Base-by-base conservation (phyloP, 306 rosid genomes). In the Corylus americana region DNA sequence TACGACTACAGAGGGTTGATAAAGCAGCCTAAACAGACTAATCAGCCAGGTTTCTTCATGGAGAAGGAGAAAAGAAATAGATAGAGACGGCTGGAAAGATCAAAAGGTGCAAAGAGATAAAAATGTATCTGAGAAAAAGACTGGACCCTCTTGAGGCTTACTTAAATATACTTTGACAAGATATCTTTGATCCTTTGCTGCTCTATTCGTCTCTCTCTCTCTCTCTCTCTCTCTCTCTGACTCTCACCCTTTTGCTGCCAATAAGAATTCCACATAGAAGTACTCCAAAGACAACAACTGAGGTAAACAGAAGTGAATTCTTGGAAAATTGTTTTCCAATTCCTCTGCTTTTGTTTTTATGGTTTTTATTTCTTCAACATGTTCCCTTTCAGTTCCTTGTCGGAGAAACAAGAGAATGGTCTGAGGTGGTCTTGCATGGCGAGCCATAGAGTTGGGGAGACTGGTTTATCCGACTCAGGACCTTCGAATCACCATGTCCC, bases 401-500 rank as follows among this genome's bases (percentile, higher is more conserved):
- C 55, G 81, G 87, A 74, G 79, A 78, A 80, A 82, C 74, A 83
- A 81, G 87, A 81, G 74, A 85, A 87, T 79, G 78, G 71, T 85
- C 78, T 92, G 75, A 89, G 71, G 37, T 51, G 81, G 75, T 50
- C 77, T 70, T 89, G 88, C 91, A 95, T 93, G 99, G 96, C 90
- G 81, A 90, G 88, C 71, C 90, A 90, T 68, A 85, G 97, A 85
- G 71, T 91, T 45, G 92, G 90, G 85, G 91, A 85, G 73, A 91
- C 84, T n/a, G 92, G 89, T 89, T 80, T 91, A 51, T 87, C 98
- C 45, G 97, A 91, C 53, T 91, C 95, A 27, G 93, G 84, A 63
- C 95, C 91, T 78, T 85, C 98, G 22, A 87, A 39, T 81, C 97
- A 86, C 76, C 94, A 92, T 79, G 72, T 86, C 53, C 90, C 95